A percentile compares a stretch with the other conserved stretches of the same genome.
phyloP scores from a whole-genome alignment of 768 basidiomycete genomes.

The Boletellus ananas region DNA sequence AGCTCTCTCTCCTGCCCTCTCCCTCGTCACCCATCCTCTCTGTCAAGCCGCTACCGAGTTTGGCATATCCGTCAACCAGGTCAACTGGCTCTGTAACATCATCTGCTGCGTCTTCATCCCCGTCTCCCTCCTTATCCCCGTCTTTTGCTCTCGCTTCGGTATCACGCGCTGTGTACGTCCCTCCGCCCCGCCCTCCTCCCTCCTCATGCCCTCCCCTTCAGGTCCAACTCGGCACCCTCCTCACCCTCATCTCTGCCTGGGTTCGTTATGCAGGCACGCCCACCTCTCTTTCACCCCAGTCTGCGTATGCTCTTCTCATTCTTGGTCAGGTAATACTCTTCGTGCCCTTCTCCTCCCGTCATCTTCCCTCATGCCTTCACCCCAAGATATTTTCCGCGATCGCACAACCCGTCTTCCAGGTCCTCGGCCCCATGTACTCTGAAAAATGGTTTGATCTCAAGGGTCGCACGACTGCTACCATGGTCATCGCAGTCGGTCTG shows the following conservation, averaged over 20 bases:
- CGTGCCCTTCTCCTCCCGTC: background rate
- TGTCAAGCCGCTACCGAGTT: slow-evolving; percentile 59
- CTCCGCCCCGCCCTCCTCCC: background rate
- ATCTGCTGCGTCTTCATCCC: slow-evolving; percentile 61
- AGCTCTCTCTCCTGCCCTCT: slow-evolving; percentile 2
- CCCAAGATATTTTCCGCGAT: slow-evolving; percentile 57
- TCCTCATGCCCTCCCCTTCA: slow-evolving; percentile 24
- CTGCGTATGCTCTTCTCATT: slow-evolving; percentile 64
- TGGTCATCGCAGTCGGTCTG: slow-evolving; percentile 47
- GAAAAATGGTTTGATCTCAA: slow-evolving; percentile 79
- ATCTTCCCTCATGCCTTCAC: background rate
- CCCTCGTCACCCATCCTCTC: background rate
- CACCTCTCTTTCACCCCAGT: slow-evolving; percentile 43
- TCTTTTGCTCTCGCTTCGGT: slow-evolving; percentile 55
- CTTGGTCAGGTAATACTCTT: slow-evolving; percentile 55
- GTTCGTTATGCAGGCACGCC: slow-evolving; percentile 70
- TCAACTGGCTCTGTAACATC: slow-evolving; percentile 81
- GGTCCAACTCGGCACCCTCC: slow-evolving; percentile 57
- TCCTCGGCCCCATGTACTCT: slow-evolving; percentile 76
- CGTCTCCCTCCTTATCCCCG: slow-evolving; percentile 54
- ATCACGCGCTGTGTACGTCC: slow-evolving; percentile 58
- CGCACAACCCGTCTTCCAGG: slow-evolving; percentile 70
- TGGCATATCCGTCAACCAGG: slow-evolving; percentile 61
- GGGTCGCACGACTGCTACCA: slow-evolving; percentile 77
- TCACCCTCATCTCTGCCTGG: slow-evolving; percentile 66